Evolutionary conservation across 2,329 filamentous ascomycete species (phyloP).

Genomic region (Raffaelea ambrosiae): DNA sequence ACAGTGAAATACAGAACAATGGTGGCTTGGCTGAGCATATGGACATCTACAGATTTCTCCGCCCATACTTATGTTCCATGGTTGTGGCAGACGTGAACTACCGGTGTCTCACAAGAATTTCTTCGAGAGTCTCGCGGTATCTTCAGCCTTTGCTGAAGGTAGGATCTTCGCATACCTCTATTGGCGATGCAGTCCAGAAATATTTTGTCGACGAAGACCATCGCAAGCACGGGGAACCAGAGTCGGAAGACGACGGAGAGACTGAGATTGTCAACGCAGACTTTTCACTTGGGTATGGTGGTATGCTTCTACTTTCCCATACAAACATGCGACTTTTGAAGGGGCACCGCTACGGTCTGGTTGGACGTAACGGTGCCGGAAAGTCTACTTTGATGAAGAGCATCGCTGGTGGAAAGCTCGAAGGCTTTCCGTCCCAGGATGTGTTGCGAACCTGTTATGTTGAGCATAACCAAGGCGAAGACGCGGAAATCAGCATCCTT

Average conservation of each 20-base stretch:
- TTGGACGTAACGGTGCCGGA: slow-evolving; percentile 91
- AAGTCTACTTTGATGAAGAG: slow-evolving; percentile 98
- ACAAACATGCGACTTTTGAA: slow-evolving; percentile 92
- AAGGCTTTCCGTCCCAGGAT: slow-evolving; percentile 90
- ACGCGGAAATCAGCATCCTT: slow-evolving; percentile 91
- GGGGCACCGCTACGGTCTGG: slow-evolving; percentile 94
- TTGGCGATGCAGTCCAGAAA: slow-evolving; percentile 66
- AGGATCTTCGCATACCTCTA: slow-evolving; percentile 47
- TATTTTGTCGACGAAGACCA: slow-evolving; percentile 78
- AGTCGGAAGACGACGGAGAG: slow-evolving; percentile 86
- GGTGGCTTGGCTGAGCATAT: slow-evolving; percentile 44
- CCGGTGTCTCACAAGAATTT: slow-evolving; percentile 67
- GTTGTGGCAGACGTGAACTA: slow-evolving; percentile 82
- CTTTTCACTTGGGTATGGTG: slow-evolving; percentile 95
- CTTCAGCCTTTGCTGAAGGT: slow-evolving; percentile 61
- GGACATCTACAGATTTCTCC: slow-evolving; percentile 60
- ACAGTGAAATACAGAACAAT: slow-evolving; percentile 65
- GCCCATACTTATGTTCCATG: slow-evolving; percentile 72
- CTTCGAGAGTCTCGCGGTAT: slow-evolving; percentile 63
- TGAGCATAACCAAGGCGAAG: slow-evolving; percentile 97
- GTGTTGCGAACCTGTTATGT: slow-evolving; percentile 94
- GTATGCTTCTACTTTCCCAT: slow-evolving; percentile 93
- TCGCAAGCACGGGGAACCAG: slow-evolving; percentile 74
- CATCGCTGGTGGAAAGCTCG: slow-evolving; percentile 90
- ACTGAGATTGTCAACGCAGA: slow-evolving; percentile 94